Evolutionary conservation across 805 yeast species (phyloP), one percentile per base, ranked within the genome.

Genomic region (Yarrowia sp.): DNA sequence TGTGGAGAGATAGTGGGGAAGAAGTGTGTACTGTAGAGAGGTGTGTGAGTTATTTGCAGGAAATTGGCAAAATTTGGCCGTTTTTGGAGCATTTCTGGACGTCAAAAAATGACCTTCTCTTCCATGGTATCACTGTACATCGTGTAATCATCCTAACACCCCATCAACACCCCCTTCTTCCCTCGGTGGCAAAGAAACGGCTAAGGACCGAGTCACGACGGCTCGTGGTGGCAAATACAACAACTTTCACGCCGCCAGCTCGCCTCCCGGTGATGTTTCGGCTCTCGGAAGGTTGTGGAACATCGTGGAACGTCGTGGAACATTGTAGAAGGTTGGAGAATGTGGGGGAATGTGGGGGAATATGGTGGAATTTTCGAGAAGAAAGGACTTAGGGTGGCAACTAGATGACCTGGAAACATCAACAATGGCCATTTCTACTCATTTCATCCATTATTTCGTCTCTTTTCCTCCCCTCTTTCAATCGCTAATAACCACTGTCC

Each of bases 291-390:
- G 14, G 9, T 9, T 5, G 36, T 55, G 61, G 61, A 55, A 55
- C 3, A 9, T 55, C n/a, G 46, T 22, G 46, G 61, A 55, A 55
- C 19, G 15, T 26, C 19, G 36, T 55, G 46, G 61, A 53, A 53
- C 8, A 16, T 19, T 19, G 35, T 53, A 16, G 59, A 53, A 53
- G 11, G 16, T 19, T 26, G 32, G 4, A 26, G 32, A 26, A 26
- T 5, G 32, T 5, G 7, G 32, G 4, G 32, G 32, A 26, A 26
- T 3, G 32, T 5, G 7, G 32, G 4, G 32, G 32, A 26, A 26
- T 3, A 26, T 26, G 5, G 35, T 38, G 45, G 59, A 55, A 22
- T 16, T 1, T 55, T 26, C 36, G 11, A 10, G 46, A 55, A 38
- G 11, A 22, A 0, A 14, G 32, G 32, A 26, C 7, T 5, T 5